Conservation (phyloP, 75 land plant species). For the Ceratopteris richardii region DNA sequence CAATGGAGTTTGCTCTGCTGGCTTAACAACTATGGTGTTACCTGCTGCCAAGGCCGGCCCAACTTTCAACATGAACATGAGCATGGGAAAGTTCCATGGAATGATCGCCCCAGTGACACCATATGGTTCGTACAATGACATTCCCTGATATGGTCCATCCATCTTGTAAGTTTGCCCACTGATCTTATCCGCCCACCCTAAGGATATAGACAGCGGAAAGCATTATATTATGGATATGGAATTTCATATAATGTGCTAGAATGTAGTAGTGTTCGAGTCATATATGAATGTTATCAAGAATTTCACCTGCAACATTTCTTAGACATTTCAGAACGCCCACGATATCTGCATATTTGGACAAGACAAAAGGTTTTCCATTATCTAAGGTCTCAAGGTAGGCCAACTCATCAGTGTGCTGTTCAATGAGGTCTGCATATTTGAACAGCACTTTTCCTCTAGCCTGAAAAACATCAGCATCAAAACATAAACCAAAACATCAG, state of each 20-base stretch:
- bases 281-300: too few species aligned
- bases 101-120: slow-evolving; percentile 94
- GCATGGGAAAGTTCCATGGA: slow-evolving; percentile 92
- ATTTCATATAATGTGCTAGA: not conserved
- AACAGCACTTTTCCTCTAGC: slow-evolving; percentile 43
- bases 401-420: slow-evolving; percentile 50
- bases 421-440: slow-evolving; percentile 67
- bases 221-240: not conserved
- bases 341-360: slow-evolving; percentile 35
- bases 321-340: slow-evolving; percentile 22
- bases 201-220: not conserved
- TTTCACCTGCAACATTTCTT: slow-evolving; percentile 54
- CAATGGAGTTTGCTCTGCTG: slow-evolving; percentile 90
- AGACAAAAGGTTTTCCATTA: slow-evolving; percentile 50
- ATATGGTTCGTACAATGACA: slow-evolving; percentile 78
- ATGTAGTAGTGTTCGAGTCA: not conserved
- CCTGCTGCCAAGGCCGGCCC: slow-evolving; percentile 77
- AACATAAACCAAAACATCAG: not conserved
- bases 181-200: slow-evolving; percentile 98
- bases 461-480: slow-evolving; percentile 26
- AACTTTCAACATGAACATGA: slow-evolving; percentile 58
- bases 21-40: slow-evolving; percentile 66
- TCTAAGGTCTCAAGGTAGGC: slow-evolving; percentile 58
- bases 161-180: slow-evolving; percentile 66
- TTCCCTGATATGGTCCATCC: slow-evolving; percentile 60